Conservation (phyloP, 2,329 filamentous ascomycete genomes). For the Penicillium sp. region DNA sequence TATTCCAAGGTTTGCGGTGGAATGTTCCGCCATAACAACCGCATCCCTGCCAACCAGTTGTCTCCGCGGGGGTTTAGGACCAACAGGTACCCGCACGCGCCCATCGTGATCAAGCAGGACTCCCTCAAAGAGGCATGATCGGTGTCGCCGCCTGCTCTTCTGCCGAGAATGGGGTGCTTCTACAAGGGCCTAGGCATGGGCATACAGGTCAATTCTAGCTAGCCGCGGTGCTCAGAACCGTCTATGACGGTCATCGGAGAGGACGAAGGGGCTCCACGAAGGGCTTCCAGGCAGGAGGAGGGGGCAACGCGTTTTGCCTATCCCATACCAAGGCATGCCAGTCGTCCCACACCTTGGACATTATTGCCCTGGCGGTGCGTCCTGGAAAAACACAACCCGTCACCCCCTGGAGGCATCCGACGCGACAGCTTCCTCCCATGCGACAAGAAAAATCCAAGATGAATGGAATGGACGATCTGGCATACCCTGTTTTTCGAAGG, state of each 20-base stretch:
- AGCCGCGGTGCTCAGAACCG: neutral
- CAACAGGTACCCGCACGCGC: neutral
- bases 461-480: slow-evolving; percentile 23
- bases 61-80: neutral
- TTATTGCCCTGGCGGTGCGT: slow-evolving; percentile 11
- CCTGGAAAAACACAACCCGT: slow-evolving; percentile 8
- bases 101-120: neutral
- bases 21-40: slow-evolving; percentile 27
- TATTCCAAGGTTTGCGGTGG: slow-evolving; percentile 9
- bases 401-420: slow-evolving; percentile 4
- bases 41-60: slow-evolving; percentile 17
- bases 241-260: neutral
- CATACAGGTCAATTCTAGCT: neutral
- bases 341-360: slow-evolving; percentile 11
- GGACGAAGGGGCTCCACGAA: slow-evolving; percentile 6
- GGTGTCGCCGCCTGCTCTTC: neutral
- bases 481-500: slow-evolving; percentile 14
- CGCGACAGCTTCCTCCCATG: slow-evolving; percentile 16
- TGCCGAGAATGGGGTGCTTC: neutral
- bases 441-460: slow-evolving; percentile 16
- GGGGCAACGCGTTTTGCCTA: slow-evolving; percentile 6
- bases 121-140: neutral
- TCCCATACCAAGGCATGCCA: slow-evolving; percentile 10
- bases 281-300: neutral
- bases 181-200: neutral